phyloP scores from a whole-genome alignment of 176 grass and related monocot species.

The Oryza rufipogon region DNA sequence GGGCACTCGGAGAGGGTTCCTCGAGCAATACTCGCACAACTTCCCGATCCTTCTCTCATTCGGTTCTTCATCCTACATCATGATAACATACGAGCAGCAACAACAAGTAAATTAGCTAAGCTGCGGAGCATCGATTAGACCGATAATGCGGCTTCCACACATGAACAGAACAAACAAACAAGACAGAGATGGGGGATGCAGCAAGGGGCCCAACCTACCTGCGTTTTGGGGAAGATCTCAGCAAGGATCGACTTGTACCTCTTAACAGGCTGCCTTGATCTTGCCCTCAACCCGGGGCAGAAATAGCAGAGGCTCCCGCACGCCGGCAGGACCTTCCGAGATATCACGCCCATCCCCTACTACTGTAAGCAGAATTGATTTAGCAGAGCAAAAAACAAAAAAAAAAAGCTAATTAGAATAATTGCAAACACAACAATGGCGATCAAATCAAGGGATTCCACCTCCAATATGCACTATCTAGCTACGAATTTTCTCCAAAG shows the following conservation, averaged over 20 bases:
- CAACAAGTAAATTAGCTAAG: neutral
- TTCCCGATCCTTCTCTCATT: slow-evolving; percentile 88
- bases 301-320: slow-evolving; percentile 78
- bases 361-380: slow-evolving; percentile 20
- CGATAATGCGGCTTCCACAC: neutral
- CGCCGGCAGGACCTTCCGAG: slow-evolving; percentile 61
- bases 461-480: too few species aligned
- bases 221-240: slow-evolving; percentile 80
- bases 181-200: neutral
- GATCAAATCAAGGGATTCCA: too few species aligned
- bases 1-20: slow-evolving; percentile 80
- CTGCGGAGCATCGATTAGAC: neutral
- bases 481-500: too few species aligned
- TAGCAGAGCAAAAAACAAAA: neutral
- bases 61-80: slow-evolving; percentile 72
- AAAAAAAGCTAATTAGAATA: neutral
- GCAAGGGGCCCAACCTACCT: slow-evolving; percentile 37
- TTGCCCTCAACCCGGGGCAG: slow-evolving; percentile 64
- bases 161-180: neutral
- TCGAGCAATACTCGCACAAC: slow-evolving; percentile 80
- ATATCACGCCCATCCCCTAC: slow-evolving; percentile 66
- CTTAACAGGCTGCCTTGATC: slow-evolving; percentile 85
- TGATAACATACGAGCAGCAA: neutral
- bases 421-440: neutral
- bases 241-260: slow-evolving; percentile 90